Evolutionary conservation across 2,329 filamentous ascomycete genomes (phyloP).

Genomic region (Neopestalotiopsis rosae): DNA sequence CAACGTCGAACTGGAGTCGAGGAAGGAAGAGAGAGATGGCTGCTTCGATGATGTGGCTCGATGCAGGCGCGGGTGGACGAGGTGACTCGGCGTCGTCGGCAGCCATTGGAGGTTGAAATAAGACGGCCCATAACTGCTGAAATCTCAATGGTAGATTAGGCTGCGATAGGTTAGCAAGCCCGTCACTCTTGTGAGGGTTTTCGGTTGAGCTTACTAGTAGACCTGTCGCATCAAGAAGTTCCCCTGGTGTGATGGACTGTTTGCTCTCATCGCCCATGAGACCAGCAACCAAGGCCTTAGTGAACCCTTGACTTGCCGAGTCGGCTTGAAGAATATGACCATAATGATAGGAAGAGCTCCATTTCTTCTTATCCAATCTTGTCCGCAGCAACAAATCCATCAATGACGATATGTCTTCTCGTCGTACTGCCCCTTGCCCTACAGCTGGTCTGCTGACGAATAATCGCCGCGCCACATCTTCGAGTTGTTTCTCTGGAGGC

Average conservation of each 20-base stretch:
- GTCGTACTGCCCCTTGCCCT: neutral
- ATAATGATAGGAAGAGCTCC: neutral
- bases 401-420: neutral
- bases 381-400: neutral
- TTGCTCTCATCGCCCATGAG: neutral
- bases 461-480: neutral
- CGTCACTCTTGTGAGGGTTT: neutral
- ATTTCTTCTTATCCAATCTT: neutral
- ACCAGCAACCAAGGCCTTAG: neutral
- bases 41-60: neutral
- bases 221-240: neutral
- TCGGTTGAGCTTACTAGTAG: neutral
- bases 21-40: neutral
- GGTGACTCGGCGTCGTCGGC: neutral
- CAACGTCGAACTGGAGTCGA: neutral
- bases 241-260: neutral
- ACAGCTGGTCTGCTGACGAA: neutral
- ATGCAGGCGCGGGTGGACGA: neutral
- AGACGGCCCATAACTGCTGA: slow-evolving; percentile 8
- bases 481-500: neutral
- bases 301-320: neutral
- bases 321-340: neutral
- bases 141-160: neutral
- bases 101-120: neutral
- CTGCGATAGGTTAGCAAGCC: neutral